phyloP scores from a whole-genome alignment of 2,329 filamentous ascomycete species.

The Chalaropsis thielavioides region DNA sequence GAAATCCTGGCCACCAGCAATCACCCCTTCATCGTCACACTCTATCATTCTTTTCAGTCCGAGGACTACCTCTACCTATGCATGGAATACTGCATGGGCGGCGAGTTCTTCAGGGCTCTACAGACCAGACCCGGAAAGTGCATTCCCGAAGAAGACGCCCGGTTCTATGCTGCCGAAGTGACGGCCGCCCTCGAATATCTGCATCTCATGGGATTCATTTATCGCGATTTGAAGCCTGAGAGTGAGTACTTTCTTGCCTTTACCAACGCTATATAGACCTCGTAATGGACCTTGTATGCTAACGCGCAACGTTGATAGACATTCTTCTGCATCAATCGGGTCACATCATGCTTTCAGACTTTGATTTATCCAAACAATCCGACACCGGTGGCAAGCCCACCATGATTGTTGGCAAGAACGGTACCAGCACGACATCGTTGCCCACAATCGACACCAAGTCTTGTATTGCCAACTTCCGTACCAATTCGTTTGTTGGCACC shows the following conservation, averaged over 20 bases:
- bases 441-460: constrained; percentile 98
- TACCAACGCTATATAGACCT: not conserved
- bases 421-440: constrained; percentile 69
- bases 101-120: constrained; percentile 92
- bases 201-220: constrained; percentile 98
- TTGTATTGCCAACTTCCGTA: constrained; percentile 95
- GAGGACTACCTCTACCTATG: constrained; percentile 98
- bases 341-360: constrained; percentile 98
- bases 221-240: constrained; percentile 93
- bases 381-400: constrained; percentile 90
- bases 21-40: constrained; percentile 94
- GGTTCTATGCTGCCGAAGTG: constrained; percentile 95
- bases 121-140: constrained; percentile 96
- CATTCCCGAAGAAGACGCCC: constrained; percentile 88
- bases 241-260: constrained; percentile 45
- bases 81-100: constrained; percentile 99
- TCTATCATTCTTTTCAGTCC: constrained; percentile 98
- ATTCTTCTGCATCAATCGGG: constrained; percentile 97
- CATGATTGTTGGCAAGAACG: constrained; percentile 89
- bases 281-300: constrained; percentile 10
- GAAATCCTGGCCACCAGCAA: constrained; percentile 98
- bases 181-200: constrained; percentile 93
- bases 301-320: constrained; percentile 39
- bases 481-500: constrained; percentile 95
- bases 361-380: constrained; percentile 95